Percentiles rank a stretch among this genome's conserved stretches.
Conservation (phyloP, 148 eudicot genomes). For the Tetragonia tetragonoides region DNA sequence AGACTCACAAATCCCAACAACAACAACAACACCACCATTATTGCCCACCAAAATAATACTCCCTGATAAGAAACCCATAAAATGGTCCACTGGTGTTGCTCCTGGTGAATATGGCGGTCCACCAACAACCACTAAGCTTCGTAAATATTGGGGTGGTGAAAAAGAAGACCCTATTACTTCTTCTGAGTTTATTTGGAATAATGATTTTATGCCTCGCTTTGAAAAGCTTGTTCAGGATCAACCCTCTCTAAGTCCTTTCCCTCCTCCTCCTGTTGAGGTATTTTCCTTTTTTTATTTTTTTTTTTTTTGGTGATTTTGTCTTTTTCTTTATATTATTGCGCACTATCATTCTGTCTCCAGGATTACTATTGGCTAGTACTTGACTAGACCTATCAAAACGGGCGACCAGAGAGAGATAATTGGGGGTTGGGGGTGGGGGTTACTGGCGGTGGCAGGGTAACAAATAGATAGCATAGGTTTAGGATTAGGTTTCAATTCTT, state of each 20-base stretch:
- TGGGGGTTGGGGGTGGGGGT: no score
- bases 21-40: slow-evolving; percentile 5
- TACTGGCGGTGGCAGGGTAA: no score
- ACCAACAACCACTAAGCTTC: slow-evolving; percentile 70
- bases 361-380: no score
- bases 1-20: slow-evolving; percentile 30
- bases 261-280: slow-evolving; percentile 39
- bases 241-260: slow-evolving; percentile 7
- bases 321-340: neutral
- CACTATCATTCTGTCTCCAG: no score
- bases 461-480: no score
- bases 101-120: slow-evolving; percentile 97
- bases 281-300: neutral
- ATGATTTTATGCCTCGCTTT: slow-evolving; percentile 69
- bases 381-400: no score
- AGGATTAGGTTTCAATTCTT: no score
- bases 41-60: slow-evolving; percentile 60
- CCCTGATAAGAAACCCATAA: slow-evolving; percentile 75
- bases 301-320: neutral
- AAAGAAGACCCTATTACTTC: slow-evolving; percentile 77
- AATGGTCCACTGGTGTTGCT: slow-evolving; percentile 78
- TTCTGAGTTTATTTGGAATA: slow-evolving; percentile 77
- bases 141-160: slow-evolving; percentile 87
- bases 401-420: no score
- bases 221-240: slow-evolving; percentile 53